Conservation (phyloP, 495 filamentous ascomycete species). For the Amphirosellinia nigrospora region DNA sequence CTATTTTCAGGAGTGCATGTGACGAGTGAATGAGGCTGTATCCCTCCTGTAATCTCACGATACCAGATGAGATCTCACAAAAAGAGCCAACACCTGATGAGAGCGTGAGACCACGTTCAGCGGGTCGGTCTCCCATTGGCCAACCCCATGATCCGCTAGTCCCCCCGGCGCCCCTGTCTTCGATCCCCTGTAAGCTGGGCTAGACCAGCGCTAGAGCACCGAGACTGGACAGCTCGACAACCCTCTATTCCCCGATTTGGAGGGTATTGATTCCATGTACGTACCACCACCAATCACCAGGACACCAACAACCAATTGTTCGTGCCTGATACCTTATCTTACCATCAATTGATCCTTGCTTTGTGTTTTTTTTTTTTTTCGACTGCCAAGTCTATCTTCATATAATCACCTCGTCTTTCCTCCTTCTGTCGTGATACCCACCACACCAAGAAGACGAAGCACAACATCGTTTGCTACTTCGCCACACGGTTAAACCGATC, state of each 20-base stretch:
- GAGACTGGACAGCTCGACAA: neutral
- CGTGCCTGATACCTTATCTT: neutral
- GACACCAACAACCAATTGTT: neutral
- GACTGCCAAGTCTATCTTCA: neutral
- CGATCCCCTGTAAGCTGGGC: neutral
- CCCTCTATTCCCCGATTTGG: constrained; percentile 1
- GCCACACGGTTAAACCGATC: neutral
- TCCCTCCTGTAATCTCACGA: constrained; percentile 10
- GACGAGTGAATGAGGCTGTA: constrained; percentile 12
- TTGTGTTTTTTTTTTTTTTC: neutral
- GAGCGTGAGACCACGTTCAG: constrained; percentile 2
- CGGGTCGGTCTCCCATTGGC: constrained; percentile 6
- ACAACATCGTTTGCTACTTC: neutral
- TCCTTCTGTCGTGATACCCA: neutral
- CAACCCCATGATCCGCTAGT: neutral
- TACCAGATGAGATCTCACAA: neutral
- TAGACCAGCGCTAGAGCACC: neutral
- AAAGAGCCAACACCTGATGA: neutral
- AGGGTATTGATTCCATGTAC: neutral
- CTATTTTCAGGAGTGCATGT: neutral
- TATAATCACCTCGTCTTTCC: neutral
- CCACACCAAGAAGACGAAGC: neutral
- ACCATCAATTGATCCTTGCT: neutral
- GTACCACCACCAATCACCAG: neutral
- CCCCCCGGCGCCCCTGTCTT: neutral